Base-by-base conservation (phyloP, 140 eudicot genomes). In the Anethum foeniculum region DNA sequence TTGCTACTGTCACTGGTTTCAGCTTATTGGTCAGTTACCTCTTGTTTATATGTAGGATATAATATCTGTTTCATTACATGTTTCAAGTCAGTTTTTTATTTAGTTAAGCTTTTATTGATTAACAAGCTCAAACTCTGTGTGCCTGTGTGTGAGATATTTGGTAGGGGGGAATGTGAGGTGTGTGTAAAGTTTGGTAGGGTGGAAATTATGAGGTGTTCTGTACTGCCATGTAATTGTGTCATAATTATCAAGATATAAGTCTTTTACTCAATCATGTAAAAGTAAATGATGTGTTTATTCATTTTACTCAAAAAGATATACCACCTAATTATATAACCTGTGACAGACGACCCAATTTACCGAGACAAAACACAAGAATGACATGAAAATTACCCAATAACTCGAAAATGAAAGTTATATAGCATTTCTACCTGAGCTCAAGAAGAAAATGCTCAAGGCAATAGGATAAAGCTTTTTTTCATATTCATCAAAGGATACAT, bases 1-100 rank as follows among this genome's bases (percentile, higher is more conserved):
- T 93, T 60, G 93, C 98, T 52, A 48, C 88, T 23, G 98, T 93
- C 52, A 93, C 98, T 46, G 98, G 95, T 54, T 91, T 93, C 80
- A 88, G 95, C 81, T 83, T 93, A 82, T 78, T 93, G 83, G 98
- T 93, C 52, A 75, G 93, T 72, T 72, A 30, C 14, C 47, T 44
- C 32, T 73, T 47, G 3, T 47, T 13, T 47, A 47, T 2, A 47
- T 47, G 0, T 2, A 47, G 52, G 18, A 47, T 13, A 11, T 47
- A 47, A 47, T 47, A 47, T 47, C 18, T 47, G 52, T 47, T 47
- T 47, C 4, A 12, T 47, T 46, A 46, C 52, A 47, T 47, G 38
- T 12, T 12, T 46, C 15, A 11, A 46, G 15, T 46, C 49, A 46
- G 49, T 51, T 15, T 51, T 19, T 6, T 0, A 6, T 54, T 52